Evolutionary conservation across 129 eudicot genomes (phyloP), one percentile per base, ranked within the genome.

Genomic region (Pseudognaphalium luteoalbum): DNA sequence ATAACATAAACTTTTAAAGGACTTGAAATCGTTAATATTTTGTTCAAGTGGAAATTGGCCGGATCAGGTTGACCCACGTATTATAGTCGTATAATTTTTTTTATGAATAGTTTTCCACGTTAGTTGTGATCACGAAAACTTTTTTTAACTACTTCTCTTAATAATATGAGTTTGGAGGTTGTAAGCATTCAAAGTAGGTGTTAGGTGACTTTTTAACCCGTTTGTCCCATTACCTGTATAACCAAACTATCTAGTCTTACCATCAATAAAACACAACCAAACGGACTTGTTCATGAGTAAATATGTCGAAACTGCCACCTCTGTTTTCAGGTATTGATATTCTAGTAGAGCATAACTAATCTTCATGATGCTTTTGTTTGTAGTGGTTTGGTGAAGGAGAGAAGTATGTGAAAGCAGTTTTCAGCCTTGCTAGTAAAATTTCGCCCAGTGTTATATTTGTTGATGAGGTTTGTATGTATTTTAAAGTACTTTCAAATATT

Each of bases 361-460:
- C 10, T 17, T 1, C 22, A 12, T 39, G 64, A 52, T 63, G 56
- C 47, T 71, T 30, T 62, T 81, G 37, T 70, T 83, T 74, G 47
- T 79, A 93, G 98, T 93, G 98, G 98, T 93, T 93, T 84, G 96
- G 98, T 42, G 98, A 93, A 86, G 96, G 92, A 64, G 96, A 90
- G 79, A 90, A 93, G 80, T 90, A 90, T 77, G 97, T 90, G 15
- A 90, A 90, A 74, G 98, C 98, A 41, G 92, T 93, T 54, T 93
- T 93, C 72, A 81, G 91, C 78, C 84, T 90, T 59, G 98, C 98
- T 15, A 93, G 97, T 81, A 93, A 93, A 87, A 86, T 93, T 56
- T 82, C 98, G 3, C 98, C 98, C 0, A 88, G 91, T 79, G 95
- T 93, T 35, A 75, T 90, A 42, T 93, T 90, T 66, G 97, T 93